Percentiles rank a stretch among this genome's conserved stretches.
phyloP scores from a whole-genome alignment of 2,329 filamentous ascomycete species.

The Alternaria consortialis region DNA sequence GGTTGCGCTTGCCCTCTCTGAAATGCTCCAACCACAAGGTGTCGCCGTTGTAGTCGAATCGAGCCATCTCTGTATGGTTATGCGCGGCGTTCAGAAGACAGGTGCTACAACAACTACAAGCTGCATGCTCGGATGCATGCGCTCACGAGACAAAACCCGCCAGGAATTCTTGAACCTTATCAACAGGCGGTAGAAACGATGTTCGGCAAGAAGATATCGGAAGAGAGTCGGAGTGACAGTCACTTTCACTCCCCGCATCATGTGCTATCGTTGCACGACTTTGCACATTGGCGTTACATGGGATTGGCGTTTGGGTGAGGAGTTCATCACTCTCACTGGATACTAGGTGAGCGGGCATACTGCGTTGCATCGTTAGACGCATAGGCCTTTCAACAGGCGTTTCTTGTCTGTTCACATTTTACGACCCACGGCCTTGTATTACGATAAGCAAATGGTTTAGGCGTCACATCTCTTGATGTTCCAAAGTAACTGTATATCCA shows the following conservation, averaged over 20 bases:
- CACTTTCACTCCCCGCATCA: neutral
- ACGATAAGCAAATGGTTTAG: neutral
- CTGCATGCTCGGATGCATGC: slow-evolving; percentile 96
- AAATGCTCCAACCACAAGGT: slow-evolving; percentile 90
- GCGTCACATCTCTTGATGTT: neutral
- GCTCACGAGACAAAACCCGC: slow-evolving; percentile 88
- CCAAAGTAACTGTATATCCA: neutral
- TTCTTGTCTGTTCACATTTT: neutral
- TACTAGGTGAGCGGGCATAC: slow-evolving; percentile 12
- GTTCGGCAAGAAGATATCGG: neutral
- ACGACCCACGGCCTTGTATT: neutral
- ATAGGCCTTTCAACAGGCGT: slow-evolving; percentile 13
- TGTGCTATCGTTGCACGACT: neutral
- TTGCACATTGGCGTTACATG: slow-evolving; percentile 21
- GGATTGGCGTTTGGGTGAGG: slow-evolving; percentile 14
- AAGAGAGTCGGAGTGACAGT: neutral
- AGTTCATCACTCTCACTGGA: slow-evolving; percentile 45
- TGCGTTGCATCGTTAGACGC: slow-evolving; percentile 8
- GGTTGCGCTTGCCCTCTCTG: slow-evolving; percentile 90
- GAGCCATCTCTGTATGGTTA: slow-evolving; percentile 97
- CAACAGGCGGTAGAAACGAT: slow-evolving; percentile 35
- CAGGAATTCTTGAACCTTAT: slow-evolving; percentile 91
- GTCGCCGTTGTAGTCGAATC: slow-evolving; percentile 98
- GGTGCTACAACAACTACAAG: slow-evolving; percentile 88
- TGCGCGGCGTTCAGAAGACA: slow-evolving; percentile 97